Conservation (phyloP, 441 rosid species). For the Populus hybrid region DNA sequence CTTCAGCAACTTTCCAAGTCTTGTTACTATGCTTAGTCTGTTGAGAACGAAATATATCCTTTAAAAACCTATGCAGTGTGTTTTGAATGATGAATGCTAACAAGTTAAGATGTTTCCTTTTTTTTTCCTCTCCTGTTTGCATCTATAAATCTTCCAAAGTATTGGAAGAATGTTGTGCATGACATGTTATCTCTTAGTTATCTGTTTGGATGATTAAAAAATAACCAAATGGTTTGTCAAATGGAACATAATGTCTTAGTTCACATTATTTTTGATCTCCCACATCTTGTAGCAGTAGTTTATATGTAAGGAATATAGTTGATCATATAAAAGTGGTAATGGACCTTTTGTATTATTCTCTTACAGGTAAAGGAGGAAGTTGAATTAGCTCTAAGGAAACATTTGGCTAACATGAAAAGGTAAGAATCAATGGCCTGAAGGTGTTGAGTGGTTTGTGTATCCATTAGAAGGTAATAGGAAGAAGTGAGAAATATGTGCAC, state of each 20-base stretch:
- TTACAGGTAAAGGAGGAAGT: conserved; percentile 95
- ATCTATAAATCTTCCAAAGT: not conserved
- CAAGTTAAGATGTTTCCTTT: not conserved
- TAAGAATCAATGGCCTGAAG: conserved; percentile 27
- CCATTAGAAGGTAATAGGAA: conserved; percentile 9
- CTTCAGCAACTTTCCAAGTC: not conserved
- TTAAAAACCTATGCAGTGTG: not conserved
- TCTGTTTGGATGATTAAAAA: not conserved
- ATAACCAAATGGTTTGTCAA: not conserved
- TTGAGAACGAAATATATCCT: not conserved
- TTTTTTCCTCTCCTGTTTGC: not conserved
- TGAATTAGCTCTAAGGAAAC: conserved; percentile 78
- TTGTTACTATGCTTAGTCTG: not conserved
- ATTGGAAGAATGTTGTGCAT: not conserved
- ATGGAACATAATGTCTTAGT: not conserved
- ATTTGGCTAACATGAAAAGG: conserved; percentile 66
- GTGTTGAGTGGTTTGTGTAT: conserved; percentile 1
- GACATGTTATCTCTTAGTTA: not conserved
- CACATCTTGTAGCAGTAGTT: not conserved
- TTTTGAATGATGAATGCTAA: not conserved
- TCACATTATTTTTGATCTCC: not conserved
- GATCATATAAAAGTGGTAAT: not conserved
- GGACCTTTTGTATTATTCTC: not conserved
- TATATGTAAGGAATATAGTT: not conserved
- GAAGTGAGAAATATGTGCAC: not conserved